phyloP scores from a whole-genome alignment of 2,329 filamentous ascomycete genomes.

The Orbilia blumenaviensis region DNA sequence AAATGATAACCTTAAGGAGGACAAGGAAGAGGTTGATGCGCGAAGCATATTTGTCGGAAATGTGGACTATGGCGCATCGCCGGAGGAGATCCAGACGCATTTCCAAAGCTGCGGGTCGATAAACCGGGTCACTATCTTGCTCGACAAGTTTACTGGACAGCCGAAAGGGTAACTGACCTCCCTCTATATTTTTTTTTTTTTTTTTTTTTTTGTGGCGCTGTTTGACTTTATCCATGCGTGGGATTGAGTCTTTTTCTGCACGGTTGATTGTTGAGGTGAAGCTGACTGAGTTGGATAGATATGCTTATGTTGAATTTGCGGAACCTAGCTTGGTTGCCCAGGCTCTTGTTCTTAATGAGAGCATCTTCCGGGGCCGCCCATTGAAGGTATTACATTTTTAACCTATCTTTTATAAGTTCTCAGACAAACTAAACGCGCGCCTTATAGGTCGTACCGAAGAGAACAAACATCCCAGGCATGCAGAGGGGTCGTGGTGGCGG shows the following conservation, averaged over 20 bases:
- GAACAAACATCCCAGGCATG: conserved; percentile 96
- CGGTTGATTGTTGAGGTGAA: too few relatives aligned
- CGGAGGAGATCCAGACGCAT: conserved; percentile 97
- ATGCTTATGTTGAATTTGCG: conserved; percentile 98
- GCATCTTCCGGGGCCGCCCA: conserved; percentile 90
- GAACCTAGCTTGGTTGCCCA: conserved; percentile 92
- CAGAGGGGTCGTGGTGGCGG: conserved; percentile 71
- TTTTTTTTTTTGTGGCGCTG: neutral
- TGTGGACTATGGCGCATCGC: conserved; percentile 95
- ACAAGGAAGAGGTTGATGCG: conserved; percentile 93
- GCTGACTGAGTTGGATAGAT: conserved; percentile 67
- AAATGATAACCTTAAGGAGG: conserved; percentile 82
- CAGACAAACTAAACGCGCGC: neutral
- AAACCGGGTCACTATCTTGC: conserved; percentile 94
- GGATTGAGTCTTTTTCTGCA: too few relatives aligned
- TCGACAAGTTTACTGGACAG: conserved; percentile 98
- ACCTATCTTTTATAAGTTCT: too few relatives aligned
- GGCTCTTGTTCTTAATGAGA: conserved; percentile 94
- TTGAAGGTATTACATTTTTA: conserved; percentile 81
- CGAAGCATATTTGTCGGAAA: conserved; percentile 98
- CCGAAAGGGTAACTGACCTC: conserved; percentile 81
- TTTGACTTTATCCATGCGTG: too few relatives aligned
- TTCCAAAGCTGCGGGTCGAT: conserved; percentile 98
- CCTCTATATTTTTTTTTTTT: conserved; percentile 2
- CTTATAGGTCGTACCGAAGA: conserved; percentile 80